A percentile compares a stretch with the other conserved stretches of the same genome.
Evolutionary conservation across 805 yeast species (phyloP).

Genomic region (Metschnikowia aberdeeniae): DNA sequence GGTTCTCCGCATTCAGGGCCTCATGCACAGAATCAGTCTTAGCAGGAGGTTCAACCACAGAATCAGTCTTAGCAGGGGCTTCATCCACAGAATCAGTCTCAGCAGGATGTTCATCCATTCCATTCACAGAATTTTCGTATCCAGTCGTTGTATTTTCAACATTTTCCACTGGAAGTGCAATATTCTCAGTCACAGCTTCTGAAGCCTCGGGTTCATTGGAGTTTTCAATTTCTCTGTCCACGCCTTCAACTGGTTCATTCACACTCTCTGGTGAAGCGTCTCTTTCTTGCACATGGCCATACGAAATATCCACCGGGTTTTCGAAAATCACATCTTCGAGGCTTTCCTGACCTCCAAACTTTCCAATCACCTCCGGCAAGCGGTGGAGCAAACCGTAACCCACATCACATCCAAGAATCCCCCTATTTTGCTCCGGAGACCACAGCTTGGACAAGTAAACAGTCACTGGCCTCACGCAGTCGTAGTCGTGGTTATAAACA

Average conservation of each 20-base stretch:
- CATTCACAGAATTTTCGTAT: neutral
- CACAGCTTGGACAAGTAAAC: conserved; percentile 62
- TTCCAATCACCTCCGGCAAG: conserved; percentile 47
- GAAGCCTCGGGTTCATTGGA: too few relatives aligned
- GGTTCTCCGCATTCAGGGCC: too few relatives aligned
- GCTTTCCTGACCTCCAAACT: neutral
- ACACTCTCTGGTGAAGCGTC: neutral
- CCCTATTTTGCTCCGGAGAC: conserved; percentile 63
- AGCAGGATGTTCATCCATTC: neutral
- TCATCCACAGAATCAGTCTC: too few relatives aligned
- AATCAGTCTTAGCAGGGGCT: too few relatives aligned
- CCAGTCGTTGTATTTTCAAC: neutral
- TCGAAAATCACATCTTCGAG: neutral
- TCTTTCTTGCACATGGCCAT: neutral
- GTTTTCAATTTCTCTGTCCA: neutral
- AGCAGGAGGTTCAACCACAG: neutral
- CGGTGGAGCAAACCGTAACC: conserved; percentile 90
- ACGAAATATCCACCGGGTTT: neutral
- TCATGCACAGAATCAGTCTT: too few relatives aligned
- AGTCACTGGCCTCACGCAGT: conserved; percentile 80
- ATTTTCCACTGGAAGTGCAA: neutral
- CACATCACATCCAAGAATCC: conserved; percentile 88
- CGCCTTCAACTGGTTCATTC: neutral
- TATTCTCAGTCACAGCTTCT: too few relatives aligned
- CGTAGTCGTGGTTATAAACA: conserved; percentile 86